Evolutionary conservation across 2,329 filamentous ascomycete genomes (phyloP), one percentile per base, ranked within the genome.

Genomic region (Penicillium sclerotigenum): DNA sequence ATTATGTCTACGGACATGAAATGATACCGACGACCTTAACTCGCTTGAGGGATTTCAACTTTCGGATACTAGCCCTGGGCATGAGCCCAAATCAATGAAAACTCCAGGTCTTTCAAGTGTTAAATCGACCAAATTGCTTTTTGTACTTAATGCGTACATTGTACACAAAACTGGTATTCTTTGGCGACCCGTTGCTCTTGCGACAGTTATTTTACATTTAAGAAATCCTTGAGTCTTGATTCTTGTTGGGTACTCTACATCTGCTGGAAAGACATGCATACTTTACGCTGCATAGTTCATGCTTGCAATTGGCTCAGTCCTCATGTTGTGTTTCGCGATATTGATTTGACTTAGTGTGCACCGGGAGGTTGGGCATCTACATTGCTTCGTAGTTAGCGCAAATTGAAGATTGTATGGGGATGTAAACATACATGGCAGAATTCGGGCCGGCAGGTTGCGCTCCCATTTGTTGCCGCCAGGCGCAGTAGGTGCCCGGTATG

Each of bases 391-490:
- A 16, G 38, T 56, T 52, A 59, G 61, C 43, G 59, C 7, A 26
- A 20, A 34, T 34, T 13, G 9, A 22, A 18, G 8, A 16, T 43
- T 10, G 13, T 3, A 22, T 58, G 37, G 22, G 20, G 37, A 33
- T 34, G 34, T 4, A 18, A 41, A 84, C 90, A 82, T 79, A 97
- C 93, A 87, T 61, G 91, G 88, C 56, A 95, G 80, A 65, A 87
- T 86, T 33, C 87, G 91, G 56, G 85, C 83, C 33, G 91, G 90
- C 52, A 97, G 74, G 76, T 99, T 99, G 73, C 94, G 85, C 79
- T 97, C 94, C 76, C 89, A 97, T 82, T 97, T 97, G 62, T 91
- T 96, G 65, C 91, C 94, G 82, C 94, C 94, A 11, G 94, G 94
- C 37, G 94, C 93, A 40, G 91, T 96, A 14, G 94, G 94, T 63